phyloP scores from a whole-genome alignment of 1,284 basidiomycete genomes.

The Irpex rosettiformis region DNA sequence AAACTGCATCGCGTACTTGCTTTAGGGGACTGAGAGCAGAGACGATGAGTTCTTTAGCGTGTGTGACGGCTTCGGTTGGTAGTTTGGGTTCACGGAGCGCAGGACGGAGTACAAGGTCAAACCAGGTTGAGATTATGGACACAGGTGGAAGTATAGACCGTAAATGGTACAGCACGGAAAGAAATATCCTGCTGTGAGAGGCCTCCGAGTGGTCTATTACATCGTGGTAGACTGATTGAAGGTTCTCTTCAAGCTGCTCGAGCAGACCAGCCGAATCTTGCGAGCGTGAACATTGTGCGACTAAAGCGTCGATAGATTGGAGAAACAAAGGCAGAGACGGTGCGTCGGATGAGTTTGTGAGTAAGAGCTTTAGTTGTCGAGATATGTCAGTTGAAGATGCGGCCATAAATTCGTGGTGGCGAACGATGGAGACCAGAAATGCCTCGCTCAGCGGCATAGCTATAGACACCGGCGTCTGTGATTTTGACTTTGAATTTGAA shows the following conservation, averaged over 20 bases:
- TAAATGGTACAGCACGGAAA: constrained; percentile 62
- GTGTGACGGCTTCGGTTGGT: constrained; percentile 48
- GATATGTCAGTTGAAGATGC: constrained; percentile 34
- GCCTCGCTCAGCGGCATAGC: constrained; percentile 17
- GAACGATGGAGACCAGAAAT: constrained; percentile 42
- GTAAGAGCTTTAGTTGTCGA: constrained; percentile 50
- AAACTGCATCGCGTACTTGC: constrained; percentile 17
- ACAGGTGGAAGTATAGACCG: constrained; percentile 54
- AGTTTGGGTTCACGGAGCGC: constrained; percentile 71
- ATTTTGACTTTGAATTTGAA: neutral
- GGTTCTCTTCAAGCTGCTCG: constrained; percentile 57
- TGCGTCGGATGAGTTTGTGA: constrained; percentile 43
- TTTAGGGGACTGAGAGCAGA: constrained; percentile 42
- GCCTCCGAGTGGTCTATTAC: constrained; percentile 58
- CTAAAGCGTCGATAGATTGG: constrained; percentile 48
- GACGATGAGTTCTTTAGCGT: constrained; percentile 72
- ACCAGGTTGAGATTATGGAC: constrained; percentile 73
- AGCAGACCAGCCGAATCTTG: constrained; percentile 42
- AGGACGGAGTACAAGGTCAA: constrained; percentile 71
- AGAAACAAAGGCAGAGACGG: constrained; percentile 43
- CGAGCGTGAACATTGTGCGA: constrained; percentile 42
- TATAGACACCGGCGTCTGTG: constrained; percentile 1
- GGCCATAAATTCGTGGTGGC: constrained; percentile 33
- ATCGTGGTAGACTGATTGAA: constrained; percentile 60
- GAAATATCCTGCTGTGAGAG: constrained; percentile 60